phyloP scores from a whole-genome alignment of 352 stramenopile species.

The Elongisporangium prolatum region DNA sequence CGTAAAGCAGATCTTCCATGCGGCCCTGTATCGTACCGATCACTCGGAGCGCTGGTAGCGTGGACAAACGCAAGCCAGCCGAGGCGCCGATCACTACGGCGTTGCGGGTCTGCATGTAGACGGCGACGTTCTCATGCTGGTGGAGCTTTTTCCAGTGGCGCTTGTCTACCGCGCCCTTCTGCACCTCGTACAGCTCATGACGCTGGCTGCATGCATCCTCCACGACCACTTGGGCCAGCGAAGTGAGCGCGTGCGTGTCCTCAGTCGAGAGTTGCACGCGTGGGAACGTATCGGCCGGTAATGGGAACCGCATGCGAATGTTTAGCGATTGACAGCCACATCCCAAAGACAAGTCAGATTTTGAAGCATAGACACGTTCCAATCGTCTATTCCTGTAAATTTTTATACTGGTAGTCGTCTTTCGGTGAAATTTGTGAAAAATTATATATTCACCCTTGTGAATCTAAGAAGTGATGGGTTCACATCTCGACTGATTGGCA shows the following conservation, averaged over 20 bases:
- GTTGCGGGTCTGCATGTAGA: constrained; percentile 24
- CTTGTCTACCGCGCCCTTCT: constrained; percentile 28
- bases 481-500: background rate
- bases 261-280: constrained; percentile 21
- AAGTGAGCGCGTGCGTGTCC: constrained; percentile 27
- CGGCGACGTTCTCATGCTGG: constrained; percentile 23
- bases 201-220: constrained; percentile 44
- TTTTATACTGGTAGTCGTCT: no score
- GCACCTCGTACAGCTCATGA: constrained; percentile 6
- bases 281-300: constrained; percentile 38
- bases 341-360: background rate
- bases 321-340: background rate
- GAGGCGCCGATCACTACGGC: constrained; percentile 13
- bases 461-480: background rate
- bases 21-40: constrained; percentile 42
- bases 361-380: background rate
- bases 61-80: constrained; percentile 3
- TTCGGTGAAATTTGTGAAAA: background rate
- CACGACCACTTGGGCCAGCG: constrained; percentile 33
- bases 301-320: constrained; percentile 22
- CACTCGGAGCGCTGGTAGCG: constrained; percentile 45
- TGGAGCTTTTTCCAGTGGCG: constrained; percentile 34
- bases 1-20: constrained; percentile 70
- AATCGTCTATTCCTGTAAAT: no score
- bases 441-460: background rate